A percentile compares a stretch with the other conserved stretches of the same genome.
Conservation (phyloP, 2,329 filamentous ascomycete genomes). For the Myrmaecium sp. region DNA sequence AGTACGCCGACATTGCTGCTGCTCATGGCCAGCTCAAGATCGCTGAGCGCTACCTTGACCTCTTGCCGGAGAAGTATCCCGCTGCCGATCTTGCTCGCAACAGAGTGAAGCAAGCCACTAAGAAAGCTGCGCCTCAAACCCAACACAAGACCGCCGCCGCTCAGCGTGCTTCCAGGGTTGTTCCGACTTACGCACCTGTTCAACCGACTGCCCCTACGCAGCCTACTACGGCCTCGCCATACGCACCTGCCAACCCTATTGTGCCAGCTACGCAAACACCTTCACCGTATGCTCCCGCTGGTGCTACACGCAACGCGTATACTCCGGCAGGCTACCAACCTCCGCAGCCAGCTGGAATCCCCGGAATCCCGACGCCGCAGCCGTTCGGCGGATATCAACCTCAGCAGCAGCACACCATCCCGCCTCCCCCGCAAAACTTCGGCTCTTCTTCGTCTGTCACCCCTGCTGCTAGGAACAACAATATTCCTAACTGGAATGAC, state of each 20-base stretch:
- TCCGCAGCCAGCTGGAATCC: conserved; percentile 28
- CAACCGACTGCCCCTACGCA: conserved; percentile 7
- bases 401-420: conserved; percentile 26
- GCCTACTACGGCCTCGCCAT: conserved; percentile 7
- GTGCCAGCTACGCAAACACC: conserved; percentile 28
- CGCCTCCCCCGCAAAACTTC: conserved; percentile 47
- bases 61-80: conserved; percentile 68
- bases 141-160: conserved; percentile 24
- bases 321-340: conserved; percentile 38
- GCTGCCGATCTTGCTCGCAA: conserved; percentile 75
- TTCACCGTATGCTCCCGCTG: conserved; percentile 15
- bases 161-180: conserved; percentile 18
- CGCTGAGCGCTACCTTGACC: conserved; percentile 79
- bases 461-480: conserved; percentile 53
- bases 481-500: conserved; percentile 83
- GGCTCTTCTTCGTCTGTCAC: conserved; percentile 47
- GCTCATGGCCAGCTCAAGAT: conserved; percentile 72
- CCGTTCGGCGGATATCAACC: conserved; percentile 30
- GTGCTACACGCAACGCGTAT: conserved; percentile 24
- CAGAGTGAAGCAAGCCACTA: conserved; percentile 69
- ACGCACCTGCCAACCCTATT: conserved; percentile 26
- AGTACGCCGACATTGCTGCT: conserved; percentile 91
- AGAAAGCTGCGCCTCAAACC: conserved; percentile 35
- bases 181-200: conserved; percentile 18
- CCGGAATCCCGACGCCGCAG: conserved; percentile 7